phyloP scores from a whole-genome alignment of 2,329 filamentous ascomycete genomes.

The Allantophomopsis lycopodina region DNA sequence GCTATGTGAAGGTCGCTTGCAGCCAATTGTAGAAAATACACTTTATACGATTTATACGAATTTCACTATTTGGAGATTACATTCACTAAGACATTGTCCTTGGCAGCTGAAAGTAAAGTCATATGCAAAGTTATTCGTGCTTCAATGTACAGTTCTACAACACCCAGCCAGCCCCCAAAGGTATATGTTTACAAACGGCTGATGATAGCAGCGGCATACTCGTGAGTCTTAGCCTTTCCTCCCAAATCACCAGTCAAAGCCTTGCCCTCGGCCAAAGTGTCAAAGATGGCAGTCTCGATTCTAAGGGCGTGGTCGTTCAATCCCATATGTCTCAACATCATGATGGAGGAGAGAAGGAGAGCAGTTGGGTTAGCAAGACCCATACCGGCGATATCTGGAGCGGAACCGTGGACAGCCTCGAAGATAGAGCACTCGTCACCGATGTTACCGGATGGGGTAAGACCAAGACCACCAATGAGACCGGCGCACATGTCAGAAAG shows the following conservation, averaged over 20 bases:
- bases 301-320: slow-evolving; percentile 69
- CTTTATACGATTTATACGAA: too few relatives aligned
- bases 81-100: too few relatives aligned
- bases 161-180: slow-evolving; percentile 3
- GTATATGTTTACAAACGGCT: slow-evolving; percentile 21
- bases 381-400: slow-evolving; percentile 93
- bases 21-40: too few relatives aligned
- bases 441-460: slow-evolving; percentile 97
- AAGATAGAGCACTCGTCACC: slow-evolving; percentile 99
- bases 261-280: slow-evolving; percentile 92
- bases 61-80: too few relatives aligned
- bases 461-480: slow-evolving; percentile 91
- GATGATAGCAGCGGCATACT: slow-evolving; percentile 92
- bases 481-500: slow-evolving; percentile 99
- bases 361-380: slow-evolving; percentile 94
- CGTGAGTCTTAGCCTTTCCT: slow-evolving; percentile 87
- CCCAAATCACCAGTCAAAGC: slow-evolving; percentile 89
- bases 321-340: slow-evolving; percentile 99
- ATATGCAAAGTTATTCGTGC: background rate
- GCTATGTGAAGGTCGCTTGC: too few relatives aligned
- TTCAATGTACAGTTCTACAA: slow-evolving; percentile 9
- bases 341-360: slow-evolving; percentile 87
- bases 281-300: slow-evolving; percentile 93
- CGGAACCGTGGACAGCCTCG: slow-evolving; percentile 96
- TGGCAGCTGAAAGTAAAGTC: too few relatives aligned